Base-by-base conservation (phyloP, 306 rosid genomes). In the Lupinus albus region DNA sequence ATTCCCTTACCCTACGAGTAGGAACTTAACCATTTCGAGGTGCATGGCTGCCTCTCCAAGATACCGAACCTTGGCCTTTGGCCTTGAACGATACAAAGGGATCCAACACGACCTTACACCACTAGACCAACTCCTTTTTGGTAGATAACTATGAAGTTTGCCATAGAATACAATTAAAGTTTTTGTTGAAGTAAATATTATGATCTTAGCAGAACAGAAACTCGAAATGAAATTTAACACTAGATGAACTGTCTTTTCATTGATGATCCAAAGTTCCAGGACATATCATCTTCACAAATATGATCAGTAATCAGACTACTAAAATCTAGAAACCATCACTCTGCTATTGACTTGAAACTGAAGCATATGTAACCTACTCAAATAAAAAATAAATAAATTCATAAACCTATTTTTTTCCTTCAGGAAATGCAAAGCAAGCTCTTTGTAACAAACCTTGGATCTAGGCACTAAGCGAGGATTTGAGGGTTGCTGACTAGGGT, bases 401-500 rank as follows among this genome's bases (percentile, higher is more conserved):
- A 49, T 64, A 32, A 57, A 70, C 41, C 65, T 30, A 57, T 69
- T 49, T 11, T 64, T 49, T 15, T 64, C 41, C 42, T 15, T 64
- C 41, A 33, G 10, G 32, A 69, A 69, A 69, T 15, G 59, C 76
- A 17, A 63, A 63, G 21, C 51, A 66, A 49, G 21, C 28, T 54
- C 42, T 58, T 35, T 11, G 70, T 61, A 54, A 56, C 49, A 78
- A 72, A 87, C 92, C 95, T 87, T 89, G 70, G 87, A 56, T 79
- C 74, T 81, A 48, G 92, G 92, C 32, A 83, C 78, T 74, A 87
- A 65, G 61, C 76, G 89, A 77, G 92, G 91, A 82, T 92, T 81
- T 76, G 89, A 85, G 35, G 80, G 90, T 74, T 74, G 85, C 72
- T 89, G 92, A 85, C 79, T 79, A 63, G 92, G 97, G 75, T 89